phyloP scores from a whole-genome alignment of 2,329 filamentous ascomycete genomes.

The Esteya vermicola region DNA sequence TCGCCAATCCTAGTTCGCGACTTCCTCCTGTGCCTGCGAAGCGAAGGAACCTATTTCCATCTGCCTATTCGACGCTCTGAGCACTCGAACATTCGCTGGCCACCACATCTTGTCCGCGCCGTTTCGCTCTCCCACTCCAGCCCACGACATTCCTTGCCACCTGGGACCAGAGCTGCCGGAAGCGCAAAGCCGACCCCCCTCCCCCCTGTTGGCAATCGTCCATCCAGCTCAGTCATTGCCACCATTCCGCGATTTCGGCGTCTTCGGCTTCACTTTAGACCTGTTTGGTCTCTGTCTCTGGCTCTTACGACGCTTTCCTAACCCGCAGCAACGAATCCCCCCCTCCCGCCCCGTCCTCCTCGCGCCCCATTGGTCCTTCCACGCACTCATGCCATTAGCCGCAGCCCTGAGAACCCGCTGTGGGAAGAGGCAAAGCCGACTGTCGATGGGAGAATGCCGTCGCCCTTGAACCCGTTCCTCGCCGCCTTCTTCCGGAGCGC shows the following conservation, averaged over 20 bases:
- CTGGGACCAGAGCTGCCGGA: too few relatives aligned
- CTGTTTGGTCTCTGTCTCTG: too few relatives aligned
- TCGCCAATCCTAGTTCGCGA: too few relatives aligned
- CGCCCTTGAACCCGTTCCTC: constrained; percentile 91
- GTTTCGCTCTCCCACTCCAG: neutral
- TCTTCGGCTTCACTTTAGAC: neutral
- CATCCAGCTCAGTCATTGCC: too few relatives aligned
- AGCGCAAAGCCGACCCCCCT: too few relatives aligned
- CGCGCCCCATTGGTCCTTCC: too few relatives aligned
- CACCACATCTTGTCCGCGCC: neutral
- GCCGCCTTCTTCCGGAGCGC: constrained; percentile 97
- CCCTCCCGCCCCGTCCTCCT: too few relatives aligned
- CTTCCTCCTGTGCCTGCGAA: neutral
- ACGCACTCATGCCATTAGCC: constrained; percentile 3
- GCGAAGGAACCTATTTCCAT: constrained; percentile 1
- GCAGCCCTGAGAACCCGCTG: constrained; percentile 1
- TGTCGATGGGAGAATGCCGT: constrained; percentile 8
- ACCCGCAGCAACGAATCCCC: neutral
- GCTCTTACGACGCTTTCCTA: neutral
- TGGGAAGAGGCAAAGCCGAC: constrained; percentile 2
- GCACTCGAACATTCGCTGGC: too few relatives aligned
- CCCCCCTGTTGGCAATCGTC: too few relatives aligned
- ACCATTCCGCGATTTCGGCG: too few relatives aligned
- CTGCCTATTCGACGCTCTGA: too few relatives aligned
- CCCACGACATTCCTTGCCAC: too few relatives aligned